These are phyloP conservation scores for Starmerella riodocensis DNA, from an alignment of 805 yeast species.

Conservation along the genomic window DNA sequence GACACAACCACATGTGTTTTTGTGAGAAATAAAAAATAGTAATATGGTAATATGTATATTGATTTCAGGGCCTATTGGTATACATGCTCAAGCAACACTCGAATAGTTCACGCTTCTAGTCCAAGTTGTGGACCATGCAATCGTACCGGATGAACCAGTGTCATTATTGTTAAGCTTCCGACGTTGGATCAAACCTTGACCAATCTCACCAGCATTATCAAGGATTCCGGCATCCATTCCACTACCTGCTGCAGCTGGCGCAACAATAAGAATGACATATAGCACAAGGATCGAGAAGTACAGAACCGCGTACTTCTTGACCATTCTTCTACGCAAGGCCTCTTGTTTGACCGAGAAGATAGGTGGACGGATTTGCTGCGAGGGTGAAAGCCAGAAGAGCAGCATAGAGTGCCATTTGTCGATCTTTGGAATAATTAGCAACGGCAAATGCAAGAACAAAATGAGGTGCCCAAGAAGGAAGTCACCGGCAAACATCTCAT, in stretches of 20 bases:
- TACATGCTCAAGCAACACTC: conserved; percentile 7
- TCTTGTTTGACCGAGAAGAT: conserved; percentile 94
- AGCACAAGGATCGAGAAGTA: conserved; percentile 57
- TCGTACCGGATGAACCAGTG: conserved; percentile 35
- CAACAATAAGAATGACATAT: conserved; percentile 66
- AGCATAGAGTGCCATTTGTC: conserved; percentile 97
- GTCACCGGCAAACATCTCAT: conserved; percentile 94
- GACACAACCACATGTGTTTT: too few species aligned
- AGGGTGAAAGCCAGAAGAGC: conserved; percentile 97
- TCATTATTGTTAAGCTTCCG: conserved; percentile 70
- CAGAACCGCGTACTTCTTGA: conserved; percentile 75
- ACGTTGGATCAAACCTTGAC: conserved; percentile 77
- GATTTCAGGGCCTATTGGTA: not conserved
- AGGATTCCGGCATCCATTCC: conserved; percentile 33
- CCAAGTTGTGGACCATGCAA: conserved; percentile 39
- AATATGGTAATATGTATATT: not conserved
- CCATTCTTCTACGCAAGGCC: conserved; percentile 93
- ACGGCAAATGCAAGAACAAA: conserved; percentile 78
- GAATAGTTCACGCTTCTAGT: conserved; percentile 20
- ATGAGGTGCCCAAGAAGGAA: conserved; percentile 84
- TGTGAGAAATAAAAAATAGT: not conserved
- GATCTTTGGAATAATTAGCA: conserved; percentile 68
- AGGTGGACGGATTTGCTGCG: conserved; percentile 95
- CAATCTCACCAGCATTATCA: conserved; percentile 23
- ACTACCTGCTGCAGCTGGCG: conserved; percentile 78